These are phyloP conservation scores for Microcyclosporella mali DNA, from an alignment of 2,329 filamentous ascomycete genomes.

Conservation along the genomic window DNA sequence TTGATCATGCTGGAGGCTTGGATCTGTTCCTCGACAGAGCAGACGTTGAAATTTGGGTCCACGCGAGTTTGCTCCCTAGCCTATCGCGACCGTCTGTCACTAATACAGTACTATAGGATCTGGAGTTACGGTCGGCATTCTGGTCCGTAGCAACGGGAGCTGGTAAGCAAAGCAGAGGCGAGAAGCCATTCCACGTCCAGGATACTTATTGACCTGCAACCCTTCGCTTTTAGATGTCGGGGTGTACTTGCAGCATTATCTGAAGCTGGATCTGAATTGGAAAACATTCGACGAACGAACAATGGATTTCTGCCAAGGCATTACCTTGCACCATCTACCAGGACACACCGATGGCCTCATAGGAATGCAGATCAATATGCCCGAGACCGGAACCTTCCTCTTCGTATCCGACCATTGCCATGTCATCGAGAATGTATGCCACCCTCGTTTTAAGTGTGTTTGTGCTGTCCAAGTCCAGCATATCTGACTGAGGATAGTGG, in stretches of 20 bases:
- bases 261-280: constrained; percentile 33
- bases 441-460: too few species aligned
- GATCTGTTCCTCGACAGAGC: constrained; percentile 31
- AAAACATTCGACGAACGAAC: constrained; percentile 33
- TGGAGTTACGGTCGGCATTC: constrained; percentile 29
- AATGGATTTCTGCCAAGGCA: constrained; percentile 31
- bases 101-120: constrained; percentile 20
- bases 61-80: constrained; percentile 4
- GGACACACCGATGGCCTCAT: constrained; percentile 34
- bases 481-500: constrained; percentile 20
- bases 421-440: constrained; percentile 32
- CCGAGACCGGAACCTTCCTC: constrained; percentile 29
- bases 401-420: constrained; percentile 34
- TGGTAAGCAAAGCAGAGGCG: constrained; percentile 3
- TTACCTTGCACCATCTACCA: constrained; percentile 33
- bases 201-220: too few species aligned
- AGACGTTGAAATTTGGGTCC: constrained; percentile 33
- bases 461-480: neutral
- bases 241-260: constrained; percentile 32
- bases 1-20: constrained; percentile 32
- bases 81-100: neutral
- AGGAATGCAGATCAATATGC: constrained; percentile 34
- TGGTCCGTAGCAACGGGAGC: constrained; percentile 33
- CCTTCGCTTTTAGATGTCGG: constrained; percentile 19
- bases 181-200: too few species aligned